Conservation (phyloP, 106 monocot genomes). For the Cymbidium sinense region DNA sequence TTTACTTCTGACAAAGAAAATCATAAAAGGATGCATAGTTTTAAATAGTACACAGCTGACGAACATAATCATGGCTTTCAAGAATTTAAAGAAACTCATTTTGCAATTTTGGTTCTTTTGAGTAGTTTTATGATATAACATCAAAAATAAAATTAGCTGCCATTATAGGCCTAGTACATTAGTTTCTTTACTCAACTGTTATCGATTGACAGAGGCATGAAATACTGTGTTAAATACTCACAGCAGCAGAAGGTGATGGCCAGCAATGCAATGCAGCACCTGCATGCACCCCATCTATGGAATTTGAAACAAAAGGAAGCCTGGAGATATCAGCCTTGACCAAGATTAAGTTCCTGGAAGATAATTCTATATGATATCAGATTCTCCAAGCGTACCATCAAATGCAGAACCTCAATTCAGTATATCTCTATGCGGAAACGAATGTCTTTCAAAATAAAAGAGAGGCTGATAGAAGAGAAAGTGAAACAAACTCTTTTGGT, state of each 20-base stretch:
- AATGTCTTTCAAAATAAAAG: not conserved
- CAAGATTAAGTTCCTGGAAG: conserved; percentile 59
- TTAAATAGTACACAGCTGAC: not conserved
- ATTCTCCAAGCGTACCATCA: not conserved
- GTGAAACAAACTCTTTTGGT: conserved; percentile 44
- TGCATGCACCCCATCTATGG: conserved; percentile 95
- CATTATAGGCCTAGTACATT: too few relatives aligned
- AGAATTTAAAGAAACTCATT: not conserved
- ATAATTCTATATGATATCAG: not conserved
- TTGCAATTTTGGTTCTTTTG: not conserved
- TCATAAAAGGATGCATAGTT: not conserved
- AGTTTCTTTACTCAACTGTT: too few relatives aligned
- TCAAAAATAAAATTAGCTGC: too few relatives aligned
- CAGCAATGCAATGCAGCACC: conserved; percentile 97
- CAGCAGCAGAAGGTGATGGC: conserved; percentile 90
- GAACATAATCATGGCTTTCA: not conserved
- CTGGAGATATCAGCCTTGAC: conserved; percentile 90
- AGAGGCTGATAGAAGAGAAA: not conserved
- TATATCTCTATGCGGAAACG: not conserved
- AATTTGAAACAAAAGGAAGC: conserved; percentile 71
- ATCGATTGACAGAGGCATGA: not conserved
- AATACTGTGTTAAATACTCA: conserved; percentile 33
- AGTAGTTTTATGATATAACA: too few relatives aligned
- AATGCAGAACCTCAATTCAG: not conserved
- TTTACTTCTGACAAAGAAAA: not conserved